These are phyloP conservation scores for Brettanomyces bruxellensis DNA, from an alignment of 805 yeast genomes.

Conservation along the genomic window DNA sequence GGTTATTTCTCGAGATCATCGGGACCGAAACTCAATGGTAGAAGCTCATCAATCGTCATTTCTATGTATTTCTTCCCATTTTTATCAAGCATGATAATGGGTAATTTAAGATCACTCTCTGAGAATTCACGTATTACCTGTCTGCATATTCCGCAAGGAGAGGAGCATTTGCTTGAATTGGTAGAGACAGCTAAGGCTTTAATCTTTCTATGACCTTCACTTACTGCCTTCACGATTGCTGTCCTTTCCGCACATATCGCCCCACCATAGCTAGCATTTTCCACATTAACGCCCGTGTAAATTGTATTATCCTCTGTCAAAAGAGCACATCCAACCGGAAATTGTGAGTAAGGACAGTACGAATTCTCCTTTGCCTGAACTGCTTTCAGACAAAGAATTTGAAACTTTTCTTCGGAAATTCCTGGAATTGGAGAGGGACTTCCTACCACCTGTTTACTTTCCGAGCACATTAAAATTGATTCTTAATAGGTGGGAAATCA, in stretches of 20 bases:
- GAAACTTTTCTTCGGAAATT: slow-evolving; percentile 6
- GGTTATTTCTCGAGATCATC: slow-evolving; percentile 33
- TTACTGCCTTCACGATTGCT: slow-evolving; percentile 49
- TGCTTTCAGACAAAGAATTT: slow-evolving; percentile 9
- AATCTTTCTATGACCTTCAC: slow-evolving; percentile 31
- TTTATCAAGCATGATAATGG: slow-evolving; percentile 59
- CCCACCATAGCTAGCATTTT: slow-evolving; percentile 84
- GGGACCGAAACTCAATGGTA: slow-evolving; percentile 87
- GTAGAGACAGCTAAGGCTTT: slow-evolving; percentile 61
- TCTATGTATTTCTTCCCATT: slow-evolving; percentile 38
- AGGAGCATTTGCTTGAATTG: slow-evolving; percentile 47
- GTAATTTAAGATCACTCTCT: slow-evolving; percentile 27
- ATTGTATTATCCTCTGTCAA: slow-evolving; percentile 40
- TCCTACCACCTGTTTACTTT: neutral
- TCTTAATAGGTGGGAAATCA: no score
- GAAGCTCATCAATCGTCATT: slow-evolving; percentile 48
- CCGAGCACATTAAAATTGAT: no score
- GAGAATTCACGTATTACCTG: slow-evolving; percentile 84
- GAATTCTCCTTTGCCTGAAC: slow-evolving; percentile 27
- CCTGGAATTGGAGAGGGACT: neutral
- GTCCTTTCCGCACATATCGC: slow-evolving; percentile 72
- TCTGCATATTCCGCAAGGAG: slow-evolving; percentile 94
- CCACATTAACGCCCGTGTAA: slow-evolving; percentile 78
- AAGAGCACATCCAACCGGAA: slow-evolving; percentile 77
- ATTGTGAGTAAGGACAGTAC: slow-evolving; percentile 67